Conservation (phyloP, 2,329 filamentous ascomycete species). For the Phialophora chinensis region DNA sequence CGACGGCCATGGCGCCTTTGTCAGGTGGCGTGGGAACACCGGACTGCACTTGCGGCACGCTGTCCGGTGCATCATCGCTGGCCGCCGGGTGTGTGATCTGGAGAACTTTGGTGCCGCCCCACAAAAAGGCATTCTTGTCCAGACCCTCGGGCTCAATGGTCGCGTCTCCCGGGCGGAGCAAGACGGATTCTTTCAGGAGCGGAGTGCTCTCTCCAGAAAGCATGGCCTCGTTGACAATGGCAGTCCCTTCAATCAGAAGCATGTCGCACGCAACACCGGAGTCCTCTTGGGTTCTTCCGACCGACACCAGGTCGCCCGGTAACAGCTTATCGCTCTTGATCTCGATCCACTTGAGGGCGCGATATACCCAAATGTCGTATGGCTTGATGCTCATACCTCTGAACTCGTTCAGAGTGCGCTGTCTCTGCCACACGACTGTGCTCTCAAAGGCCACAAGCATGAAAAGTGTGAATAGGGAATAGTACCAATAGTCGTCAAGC, state of each 20-base stretch:
- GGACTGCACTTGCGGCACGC: constrained; percentile 70
- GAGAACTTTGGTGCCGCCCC: constrained; percentile 95
- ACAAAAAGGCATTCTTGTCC: constrained; percentile 96
- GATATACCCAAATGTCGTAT: constrained; percentile 90
- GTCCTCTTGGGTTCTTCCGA: constrained; percentile 93
- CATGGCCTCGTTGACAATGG: constrained; percentile 99
- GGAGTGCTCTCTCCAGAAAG: constrained; percentile 97
- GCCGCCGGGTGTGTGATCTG: constrained; percentile 88
- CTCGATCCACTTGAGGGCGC: constrained; percentile 85
- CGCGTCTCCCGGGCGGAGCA: constrained; percentile 82
- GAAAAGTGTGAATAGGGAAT: constrained; percentile 96
- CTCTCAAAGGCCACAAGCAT: constrained; percentile 98
- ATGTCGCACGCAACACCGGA: constrained; percentile 97
- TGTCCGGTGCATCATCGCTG: constrained; percentile 67
- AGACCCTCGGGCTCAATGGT: constrained; percentile 83
- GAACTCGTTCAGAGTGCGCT: constrained; percentile 94
- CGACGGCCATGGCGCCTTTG: constrained; percentile 89
- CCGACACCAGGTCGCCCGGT: constrained; percentile 91
- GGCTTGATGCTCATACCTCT: constrained; percentile 99
- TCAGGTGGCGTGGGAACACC: constrained; percentile 86
- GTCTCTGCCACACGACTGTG: constrained; percentile 98
- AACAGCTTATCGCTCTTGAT: constrained; percentile 88
- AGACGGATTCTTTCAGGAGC: constrained; percentile 92
- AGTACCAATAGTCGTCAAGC: constrained; percentile 99
- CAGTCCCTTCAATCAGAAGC: constrained; percentile 90